Evolutionary conservation across 2,329 filamentous ascomycete genomes (phyloP).

Genomic region (Macroventuria anomochaeta): DNA sequence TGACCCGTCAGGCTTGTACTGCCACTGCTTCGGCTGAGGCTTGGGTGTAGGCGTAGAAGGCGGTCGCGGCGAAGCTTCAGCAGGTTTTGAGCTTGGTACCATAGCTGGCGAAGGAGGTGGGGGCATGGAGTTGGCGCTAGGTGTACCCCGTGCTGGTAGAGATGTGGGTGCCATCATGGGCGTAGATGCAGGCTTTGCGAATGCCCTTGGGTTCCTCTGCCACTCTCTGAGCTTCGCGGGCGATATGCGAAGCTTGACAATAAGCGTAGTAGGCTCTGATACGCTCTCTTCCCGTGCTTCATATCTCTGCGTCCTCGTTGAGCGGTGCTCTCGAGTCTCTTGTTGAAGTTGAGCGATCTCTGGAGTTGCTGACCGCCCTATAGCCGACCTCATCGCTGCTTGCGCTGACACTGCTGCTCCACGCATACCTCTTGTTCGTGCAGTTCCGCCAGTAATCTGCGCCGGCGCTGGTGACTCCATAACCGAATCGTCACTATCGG

Average conservation of each 20-base stretch:
- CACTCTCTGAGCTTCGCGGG: constrained; percentile 74
- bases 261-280: constrained; percentile 65
- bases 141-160: constrained; percentile 58
- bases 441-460: constrained; percentile 74
- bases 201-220: constrained; percentile 61
- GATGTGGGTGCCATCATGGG: constrained; percentile 55
- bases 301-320: constrained; percentile 64
- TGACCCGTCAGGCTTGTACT: constrained; percentile 60
- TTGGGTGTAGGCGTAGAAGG: constrained; percentile 48
- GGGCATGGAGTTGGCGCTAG: constrained; percentile 63
- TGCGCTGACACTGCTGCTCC: constrained; percentile 87
- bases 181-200: constrained; percentile 51
- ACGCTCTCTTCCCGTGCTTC: constrained; percentile 79
- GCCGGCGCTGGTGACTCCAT: constrained; percentile 82
- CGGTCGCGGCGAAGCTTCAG: constrained; percentile 39
- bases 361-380: constrained; percentile 85
- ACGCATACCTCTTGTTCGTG: constrained; percentile 85
- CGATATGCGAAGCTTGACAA: constrained; percentile 77
- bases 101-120: constrained; percentile 57
- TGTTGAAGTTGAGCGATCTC: constrained; percentile 70
- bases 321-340: constrained; percentile 79
- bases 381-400: constrained; percentile 79
- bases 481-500: constrained; percentile 87
- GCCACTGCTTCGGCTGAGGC: constrained; percentile 40
- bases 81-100: constrained; percentile 44